Conservation (phyloP, 208 protist genomes). For the Spongospora subterranea region DNA sequence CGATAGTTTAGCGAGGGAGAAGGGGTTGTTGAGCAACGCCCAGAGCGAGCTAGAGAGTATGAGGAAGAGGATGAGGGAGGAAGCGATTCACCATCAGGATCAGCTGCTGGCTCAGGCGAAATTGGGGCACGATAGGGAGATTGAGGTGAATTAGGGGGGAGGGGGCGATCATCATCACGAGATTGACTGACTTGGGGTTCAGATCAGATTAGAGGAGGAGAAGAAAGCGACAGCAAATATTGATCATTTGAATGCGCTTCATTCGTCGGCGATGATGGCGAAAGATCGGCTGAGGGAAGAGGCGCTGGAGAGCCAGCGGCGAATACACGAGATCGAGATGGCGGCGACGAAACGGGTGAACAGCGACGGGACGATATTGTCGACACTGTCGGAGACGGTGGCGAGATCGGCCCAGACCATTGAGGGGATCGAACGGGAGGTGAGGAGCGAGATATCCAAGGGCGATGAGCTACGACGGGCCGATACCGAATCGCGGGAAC, state of each 20-base stretch:
- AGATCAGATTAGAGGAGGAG: conserved; percentile 45
- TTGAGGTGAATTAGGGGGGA: neutral
- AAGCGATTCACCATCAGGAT: neutral
- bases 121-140: neutral
- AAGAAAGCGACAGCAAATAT: neutral
- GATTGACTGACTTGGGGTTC: neutral
- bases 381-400: neutral
- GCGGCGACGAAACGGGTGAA: neutral
- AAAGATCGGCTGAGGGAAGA: neutral
- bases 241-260: neutral
- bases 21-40: neutral
- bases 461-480: neutral
- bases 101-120: neutral
- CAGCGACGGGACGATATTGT: neutral
- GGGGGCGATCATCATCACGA: neutral
- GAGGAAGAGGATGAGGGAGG: neutral
- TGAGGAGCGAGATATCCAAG: neutral
- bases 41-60: neutral
- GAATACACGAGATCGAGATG: conserved; percentile 38
- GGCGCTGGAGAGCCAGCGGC: neutral
- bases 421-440: conserved; percentile 12
- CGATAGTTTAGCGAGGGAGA: neutral
- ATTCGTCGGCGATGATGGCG: neutral
- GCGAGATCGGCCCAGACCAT: neutral
- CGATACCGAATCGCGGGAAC: neutral